A percentile compares a stretch with the other conserved stretches of the same genome.
Conservation (phyloP, 2,329 filamentous ascomycete species). For the Talaromyces sp. region DNA sequence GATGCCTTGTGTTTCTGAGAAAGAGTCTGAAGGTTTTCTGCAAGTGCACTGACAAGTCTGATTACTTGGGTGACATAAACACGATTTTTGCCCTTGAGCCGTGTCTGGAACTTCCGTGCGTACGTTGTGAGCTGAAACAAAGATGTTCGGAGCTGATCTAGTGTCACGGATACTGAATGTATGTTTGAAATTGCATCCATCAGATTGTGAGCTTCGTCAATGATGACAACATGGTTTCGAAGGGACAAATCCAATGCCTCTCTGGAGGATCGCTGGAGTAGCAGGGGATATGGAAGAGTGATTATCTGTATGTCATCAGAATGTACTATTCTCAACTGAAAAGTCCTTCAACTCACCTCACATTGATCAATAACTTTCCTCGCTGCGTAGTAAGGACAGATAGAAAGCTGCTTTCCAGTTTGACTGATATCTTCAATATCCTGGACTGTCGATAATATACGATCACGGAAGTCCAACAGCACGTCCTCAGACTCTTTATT, state of each 20-base stretch:
- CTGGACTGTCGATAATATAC: slow-evolving; percentile 75
- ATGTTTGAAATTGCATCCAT: slow-evolving; percentile 92
- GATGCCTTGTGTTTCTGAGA: slow-evolving; percentile 39
- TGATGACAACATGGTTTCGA: slow-evolving; percentile 85
- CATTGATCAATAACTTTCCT: slow-evolving; percentile 76
- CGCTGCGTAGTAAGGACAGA: slow-evolving; percentile 97
- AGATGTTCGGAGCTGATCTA: slow-evolving; percentile 70
- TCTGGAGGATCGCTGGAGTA: slow-evolving; percentile 81
- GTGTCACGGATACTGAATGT: slow-evolving; percentile 72
- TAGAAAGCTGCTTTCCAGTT: slow-evolving; percentile 72
- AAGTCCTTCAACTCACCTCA: slow-evolving; percentile 53
- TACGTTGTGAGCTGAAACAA: slow-evolving; percentile 77
- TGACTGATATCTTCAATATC: slow-evolving; percentile 89
- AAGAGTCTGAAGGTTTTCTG: slow-evolving; percentile 63
- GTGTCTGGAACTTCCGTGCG: slow-evolving; percentile 81
- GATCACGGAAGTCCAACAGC: slow-evolving; percentile 79
- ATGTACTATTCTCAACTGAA: background rate
- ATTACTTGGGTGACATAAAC: slow-evolving; percentile 88
- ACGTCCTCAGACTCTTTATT: slow-evolving; percentile 71
- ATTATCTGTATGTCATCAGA: slow-evolving; percentile 61
- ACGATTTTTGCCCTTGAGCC: slow-evolving; percentile 84
- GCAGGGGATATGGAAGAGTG: slow-evolving; percentile 85
- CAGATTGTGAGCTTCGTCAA: slow-evolving; percentile 96
- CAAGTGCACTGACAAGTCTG: slow-evolving; percentile 76
- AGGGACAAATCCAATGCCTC: slow-evolving; percentile 84